Evolutionary conservation across 768 basidiomycete species (phyloP).

Genomic region (Leccinum barrowsii): DNA sequence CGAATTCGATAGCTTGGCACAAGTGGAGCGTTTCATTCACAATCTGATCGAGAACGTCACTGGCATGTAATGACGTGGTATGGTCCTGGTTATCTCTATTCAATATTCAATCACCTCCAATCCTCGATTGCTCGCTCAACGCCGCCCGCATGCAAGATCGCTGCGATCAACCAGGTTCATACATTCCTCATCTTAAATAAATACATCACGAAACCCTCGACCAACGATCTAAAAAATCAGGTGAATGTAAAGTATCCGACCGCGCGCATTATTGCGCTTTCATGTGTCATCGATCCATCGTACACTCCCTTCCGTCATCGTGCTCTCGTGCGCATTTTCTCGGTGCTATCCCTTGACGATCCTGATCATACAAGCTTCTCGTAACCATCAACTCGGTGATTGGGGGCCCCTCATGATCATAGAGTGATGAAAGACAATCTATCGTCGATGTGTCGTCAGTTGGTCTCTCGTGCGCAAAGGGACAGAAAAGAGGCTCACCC

Average conservation of each 20-base stretch:
- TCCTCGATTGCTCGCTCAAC: background rate
- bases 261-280: background rate
- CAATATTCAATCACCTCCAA: background rate
- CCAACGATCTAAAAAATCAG: background rate
- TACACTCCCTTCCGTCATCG: background rate
- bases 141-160: background rate
- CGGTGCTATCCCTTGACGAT: background rate
- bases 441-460: background rate
- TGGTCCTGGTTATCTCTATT: background rate
- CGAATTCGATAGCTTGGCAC: background rate
- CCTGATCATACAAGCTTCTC: background rate
- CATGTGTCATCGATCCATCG: background rate
- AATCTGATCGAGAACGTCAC: background rate
- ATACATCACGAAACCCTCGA: background rate
- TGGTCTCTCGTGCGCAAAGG: background rate
- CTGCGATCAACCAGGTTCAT: background rate
- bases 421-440: slow-evolving; percentile 10
- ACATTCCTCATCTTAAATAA: background rate
- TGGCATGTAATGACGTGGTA: background rate
- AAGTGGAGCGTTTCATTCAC: background rate
- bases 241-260: background rate
- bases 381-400: background rate
- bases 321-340: background rate
- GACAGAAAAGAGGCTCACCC: slow-evolving; percentile 14
- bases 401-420: slow-evolving; percentile 8